Evolutionary conservation across 345 rosid species (phyloP).

Genomic region (Linum trigynum): DNA sequence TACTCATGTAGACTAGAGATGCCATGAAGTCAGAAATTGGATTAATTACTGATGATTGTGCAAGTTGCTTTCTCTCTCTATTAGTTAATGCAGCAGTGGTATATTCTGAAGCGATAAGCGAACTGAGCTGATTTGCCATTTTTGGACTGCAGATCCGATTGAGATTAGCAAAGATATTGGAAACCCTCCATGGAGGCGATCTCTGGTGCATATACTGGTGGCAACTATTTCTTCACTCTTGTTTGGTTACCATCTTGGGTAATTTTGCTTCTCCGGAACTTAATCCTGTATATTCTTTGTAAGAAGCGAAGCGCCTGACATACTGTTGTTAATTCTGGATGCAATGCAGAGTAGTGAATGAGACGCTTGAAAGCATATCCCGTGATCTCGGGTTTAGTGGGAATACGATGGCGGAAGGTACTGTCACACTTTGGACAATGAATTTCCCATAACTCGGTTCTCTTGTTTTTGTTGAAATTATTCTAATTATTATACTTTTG

Average conservation of each 20-base stretch:
- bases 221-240: slow-evolving; percentile 69
- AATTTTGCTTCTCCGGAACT: slow-evolving; percentile 13
- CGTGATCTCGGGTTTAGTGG: slow-evolving; percentile 78
- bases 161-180: slow-evolving; percentile 52
- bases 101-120: too few relatives aligned
- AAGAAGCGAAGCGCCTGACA: slow-evolving; percentile 9
- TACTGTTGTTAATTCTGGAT: slow-evolving; percentile 8
- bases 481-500: slow-evolving; percentile 17
- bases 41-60: not conserved
- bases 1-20: not conserved
- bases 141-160: slow-evolving; percentile 33
- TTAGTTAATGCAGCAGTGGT: too few relatives aligned
- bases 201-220: slow-evolving; percentile 65
- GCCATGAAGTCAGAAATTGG: not conserved
- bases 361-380: slow-evolving; percentile 85
- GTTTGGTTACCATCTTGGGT: slow-evolving; percentile 94
- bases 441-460: slow-evolving; percentile 8
- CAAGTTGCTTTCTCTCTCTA: not conserved
- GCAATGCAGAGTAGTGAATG: slow-evolving; percentile 75
- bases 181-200: slow-evolving; percentile 73
- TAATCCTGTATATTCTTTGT: not conserved
- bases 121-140: slow-evolving; percentile 12
- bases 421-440: not conserved
- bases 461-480: slow-evolving; percentile 11
- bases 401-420: slow-evolving; percentile 85